Conservation (phyloP, 2,329 filamentous ascomycete genomes). For the Cladobotryum protrusum region DNA sequence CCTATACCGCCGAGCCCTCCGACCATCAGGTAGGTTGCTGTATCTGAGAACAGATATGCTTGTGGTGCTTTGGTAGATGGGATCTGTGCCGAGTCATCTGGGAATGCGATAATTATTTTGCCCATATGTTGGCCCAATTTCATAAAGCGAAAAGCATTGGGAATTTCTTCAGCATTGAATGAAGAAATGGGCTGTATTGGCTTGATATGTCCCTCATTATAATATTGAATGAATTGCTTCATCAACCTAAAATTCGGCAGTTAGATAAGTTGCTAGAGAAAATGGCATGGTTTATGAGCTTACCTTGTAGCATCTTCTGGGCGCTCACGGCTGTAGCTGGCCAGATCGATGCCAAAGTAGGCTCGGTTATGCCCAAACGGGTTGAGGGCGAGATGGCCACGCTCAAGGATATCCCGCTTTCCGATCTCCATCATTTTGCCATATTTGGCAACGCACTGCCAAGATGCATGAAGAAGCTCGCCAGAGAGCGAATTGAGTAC, state of each 20-base stretch:
- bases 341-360: conserved; percentile 28
- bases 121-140: conserved; percentile 16
- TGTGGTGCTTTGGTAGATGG: neutral
- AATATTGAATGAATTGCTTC: conserved; percentile 1
- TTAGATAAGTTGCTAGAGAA: neutral
- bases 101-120: conserved; percentile 14
- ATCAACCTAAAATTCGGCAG: neutral
- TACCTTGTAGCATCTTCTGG: neutral
- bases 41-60: conserved; percentile 1
- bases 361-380: conserved; percentile 33
- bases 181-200: conserved; percentile 10
- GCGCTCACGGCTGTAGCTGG: neutral
- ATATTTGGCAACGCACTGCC: conserved; percentile 38
- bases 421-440: conserved; percentile 43
- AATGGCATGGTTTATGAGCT: neutral
- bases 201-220: conserved; percentile 1
- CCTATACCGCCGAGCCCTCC: conserved; percentile 19
- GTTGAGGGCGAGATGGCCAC: conserved; percentile 37
- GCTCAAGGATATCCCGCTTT: conserved; percentile 34
- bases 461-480: conserved; percentile 35
- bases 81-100: conserved; percentile 1
- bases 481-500: conserved; percentile 37
- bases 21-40: conserved; percentile 15
- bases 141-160: conserved; percentile 14
- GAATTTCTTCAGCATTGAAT: conserved; percentile 10